Base-by-base conservation (phyloP, 345 rosid species). In the Carallia brachiata region DNA sequence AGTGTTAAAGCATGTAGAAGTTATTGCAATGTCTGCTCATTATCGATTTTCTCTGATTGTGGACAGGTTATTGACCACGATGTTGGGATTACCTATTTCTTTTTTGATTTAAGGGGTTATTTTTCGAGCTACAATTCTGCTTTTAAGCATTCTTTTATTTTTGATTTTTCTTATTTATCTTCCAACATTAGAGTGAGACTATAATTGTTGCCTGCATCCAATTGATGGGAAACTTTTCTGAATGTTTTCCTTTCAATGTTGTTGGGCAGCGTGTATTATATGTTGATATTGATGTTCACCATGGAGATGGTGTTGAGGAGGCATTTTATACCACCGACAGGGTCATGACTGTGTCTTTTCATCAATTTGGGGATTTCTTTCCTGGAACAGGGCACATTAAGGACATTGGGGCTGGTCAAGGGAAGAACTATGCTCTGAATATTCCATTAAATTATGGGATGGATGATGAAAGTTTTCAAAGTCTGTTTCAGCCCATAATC, bases 271-370 rank as follows among this genome's bases (percentile, higher is more conserved):
- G 97, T 61, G 98, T 95, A 61, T 79, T 95, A 15, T 95, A 95
- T 70, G 86, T 95, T 19, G 98, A 95, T 72, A 95, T 95, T 36
- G 99, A 95, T 82, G 98, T 95, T 3, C 99, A 95, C 76, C 99
- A 95, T 59, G 99, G 99, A 50, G 99, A 95, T 67, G 99, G 99
- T 37, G 99, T 95, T 16, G 99, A 95, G 73, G 99, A 95, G 78
- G 99, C 99, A 56, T 95, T 95, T 78, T 95, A 89, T 72, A 88
- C 97, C 18, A 95, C 99, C n/a, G 99, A 95, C 80, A 90, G 99
- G 83, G 99, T 95, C 36, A 95, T 95, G 99, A 95, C 97, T 3
- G 98, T 95, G 65, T 95, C 99, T 63, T 95, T 95, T 71, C 99
- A 95, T 78, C 92, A 95, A 76, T 95, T 80, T 74, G 99, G 99